These are phyloP conservation scores for Suillus plorans DNA, from an alignment of 768 basidiomycete genomes.

Conservation along the genomic window DNA sequence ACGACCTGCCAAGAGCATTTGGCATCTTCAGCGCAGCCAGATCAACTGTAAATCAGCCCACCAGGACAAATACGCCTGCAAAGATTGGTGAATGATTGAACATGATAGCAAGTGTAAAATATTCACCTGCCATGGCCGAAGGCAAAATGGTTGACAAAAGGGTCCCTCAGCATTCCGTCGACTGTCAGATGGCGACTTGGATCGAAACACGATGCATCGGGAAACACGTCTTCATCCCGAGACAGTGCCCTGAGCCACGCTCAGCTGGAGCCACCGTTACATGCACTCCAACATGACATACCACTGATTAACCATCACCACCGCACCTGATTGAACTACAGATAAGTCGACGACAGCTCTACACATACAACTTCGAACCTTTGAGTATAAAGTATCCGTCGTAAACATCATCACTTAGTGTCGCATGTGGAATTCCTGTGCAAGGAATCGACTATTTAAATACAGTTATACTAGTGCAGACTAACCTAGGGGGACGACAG, in stretches of 20 bases:
- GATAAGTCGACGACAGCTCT: neutral
- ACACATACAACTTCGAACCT: conserved; percentile 33
- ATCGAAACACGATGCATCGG: neutral
- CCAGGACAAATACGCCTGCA: neutral
- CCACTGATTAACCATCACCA: too few relatives aligned
- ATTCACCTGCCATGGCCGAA: neutral
- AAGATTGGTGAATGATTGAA: too few relatives aligned
- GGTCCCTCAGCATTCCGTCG: neutral
- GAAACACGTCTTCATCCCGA: neutral
- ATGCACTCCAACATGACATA: too few relatives aligned
- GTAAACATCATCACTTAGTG: conserved; percentile 13
- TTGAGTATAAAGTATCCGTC: conserved; percentile 47
- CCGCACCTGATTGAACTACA: neutral
- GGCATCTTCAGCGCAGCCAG: too few relatives aligned
- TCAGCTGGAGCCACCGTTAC: too few relatives aligned
- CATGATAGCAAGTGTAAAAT: too few relatives aligned
- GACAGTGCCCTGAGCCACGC: neutral
- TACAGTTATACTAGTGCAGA: too few relatives aligned
- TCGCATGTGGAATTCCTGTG: conserved; percentile 20
- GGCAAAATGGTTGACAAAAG: neutral
- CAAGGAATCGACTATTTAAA: neutral
- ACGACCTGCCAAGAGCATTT: neutral
- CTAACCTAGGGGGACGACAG: too few relatives aligned
- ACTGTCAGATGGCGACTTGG: neutral
- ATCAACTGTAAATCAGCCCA: neutral